phyloP scores from a whole-genome alignment of 2,329 filamentous ascomycete species.

The Fusarium protoensiforme region DNA sequence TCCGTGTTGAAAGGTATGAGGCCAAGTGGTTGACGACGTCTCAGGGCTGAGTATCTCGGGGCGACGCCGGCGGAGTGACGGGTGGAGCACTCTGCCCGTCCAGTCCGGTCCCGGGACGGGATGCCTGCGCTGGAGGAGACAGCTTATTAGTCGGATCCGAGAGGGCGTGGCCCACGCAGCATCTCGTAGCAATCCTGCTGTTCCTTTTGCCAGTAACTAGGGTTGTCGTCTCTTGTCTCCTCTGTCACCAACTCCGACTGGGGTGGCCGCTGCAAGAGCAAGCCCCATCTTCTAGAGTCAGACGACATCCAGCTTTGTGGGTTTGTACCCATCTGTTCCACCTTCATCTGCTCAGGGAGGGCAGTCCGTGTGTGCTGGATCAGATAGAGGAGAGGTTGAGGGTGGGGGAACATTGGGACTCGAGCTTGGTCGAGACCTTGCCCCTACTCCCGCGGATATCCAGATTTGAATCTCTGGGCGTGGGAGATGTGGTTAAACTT shows the following conservation, averaged over 20 bases:
- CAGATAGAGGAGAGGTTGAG: not conserved
- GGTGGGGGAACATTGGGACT: constrained; percentile 10
- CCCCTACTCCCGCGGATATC: not conserved
- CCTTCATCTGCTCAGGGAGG: not conserved
- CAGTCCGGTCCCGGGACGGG: constrained; percentile 40
- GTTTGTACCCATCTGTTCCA: constrained; percentile 26
- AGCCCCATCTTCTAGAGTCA: constrained; percentile 27
- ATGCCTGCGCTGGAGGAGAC: constrained; percentile 33
- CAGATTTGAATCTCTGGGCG: constrained; percentile 14
- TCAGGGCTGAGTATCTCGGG: constrained; percentile 21
- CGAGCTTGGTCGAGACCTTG: constrained; percentile 1
- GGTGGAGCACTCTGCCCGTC: constrained; percentile 23
- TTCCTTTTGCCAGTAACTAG: constrained; percentile 8
- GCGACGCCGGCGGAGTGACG: constrained; percentile 14
- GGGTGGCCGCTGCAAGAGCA: not conserved
- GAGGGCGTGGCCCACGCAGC: constrained; percentile 20
- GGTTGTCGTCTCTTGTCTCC: constrained; percentile 28
- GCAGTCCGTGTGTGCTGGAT: not conserved
- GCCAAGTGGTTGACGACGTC: not conserved
- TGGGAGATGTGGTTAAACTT: constrained; percentile 8
- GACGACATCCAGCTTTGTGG: constrained; percentile 25
- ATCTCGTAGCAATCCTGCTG: constrained; percentile 16
- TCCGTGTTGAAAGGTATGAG: not conserved
- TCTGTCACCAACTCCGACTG: constrained; percentile 3
- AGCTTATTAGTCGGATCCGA: constrained; percentile 37